These are phyloP conservation scores for Puccinia coronata DNA, from an alignment of 1,284 basidiomycete genomes.

Conservation along the genomic window DNA sequence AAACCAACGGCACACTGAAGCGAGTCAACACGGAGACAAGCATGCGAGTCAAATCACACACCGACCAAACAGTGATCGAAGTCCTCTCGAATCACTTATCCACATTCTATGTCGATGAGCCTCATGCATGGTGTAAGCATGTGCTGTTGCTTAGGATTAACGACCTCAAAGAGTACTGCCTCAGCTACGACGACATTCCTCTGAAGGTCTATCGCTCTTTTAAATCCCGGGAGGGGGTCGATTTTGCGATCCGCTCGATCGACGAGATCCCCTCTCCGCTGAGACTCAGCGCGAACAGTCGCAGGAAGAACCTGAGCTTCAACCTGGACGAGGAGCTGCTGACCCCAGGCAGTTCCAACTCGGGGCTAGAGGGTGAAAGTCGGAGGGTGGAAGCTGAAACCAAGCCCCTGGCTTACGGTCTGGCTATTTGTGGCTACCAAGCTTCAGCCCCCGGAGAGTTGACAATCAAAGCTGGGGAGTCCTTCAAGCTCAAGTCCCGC, in stretches of 20 bases:
- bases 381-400: neutral
- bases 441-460: constrained; percentile 21
- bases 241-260: constrained; percentile 47
- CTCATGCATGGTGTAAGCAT: constrained; percentile 43
- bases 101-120: constrained; percentile 36
- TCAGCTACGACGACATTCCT: constrained; percentile 44
- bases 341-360: neutral
- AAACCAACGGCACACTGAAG: neutral
- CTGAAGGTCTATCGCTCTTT: constrained; percentile 48
- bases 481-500: constrained; percentile 25
- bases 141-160: constrained; percentile 37
- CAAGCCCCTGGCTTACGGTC: constrained; percentile 13
- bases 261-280: constrained; percentile 46
- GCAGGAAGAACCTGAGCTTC: constrained; percentile 10
- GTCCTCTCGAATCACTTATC: constrained; percentile 37
- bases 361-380: neutral
- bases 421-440: constrained; percentile 44
- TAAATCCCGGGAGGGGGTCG: constrained; percentile 38
- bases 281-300: constrained; percentile 8
- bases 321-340: constrained; percentile 9
- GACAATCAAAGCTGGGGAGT: constrained; percentile 42
- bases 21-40: constrained; percentile 34
- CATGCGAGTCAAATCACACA: constrained; percentile 46
- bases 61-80: constrained; percentile 41
- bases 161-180: constrained; percentile 36